Evolutionary conservation across 768 basidiomycete species (phyloP).

Genomic region (Tulasnella sp.): DNA sequence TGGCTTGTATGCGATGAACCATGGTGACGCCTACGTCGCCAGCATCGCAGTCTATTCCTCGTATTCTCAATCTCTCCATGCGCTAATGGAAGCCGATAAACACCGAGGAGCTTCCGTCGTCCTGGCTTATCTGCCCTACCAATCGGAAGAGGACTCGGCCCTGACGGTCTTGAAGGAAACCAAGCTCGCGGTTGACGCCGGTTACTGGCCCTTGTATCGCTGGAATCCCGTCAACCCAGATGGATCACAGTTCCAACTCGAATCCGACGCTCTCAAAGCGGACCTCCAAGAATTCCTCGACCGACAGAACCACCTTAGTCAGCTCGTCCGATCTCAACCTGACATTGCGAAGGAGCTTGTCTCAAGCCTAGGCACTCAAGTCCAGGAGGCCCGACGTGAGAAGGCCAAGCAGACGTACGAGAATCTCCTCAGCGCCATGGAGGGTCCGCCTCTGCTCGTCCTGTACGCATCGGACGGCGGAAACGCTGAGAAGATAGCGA

Average conservation of each 20-base stretch:
- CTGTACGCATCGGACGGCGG: conserved; percentile 96
- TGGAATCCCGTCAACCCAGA: conserved; percentile 92
- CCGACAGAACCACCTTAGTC: conserved; percentile 90
- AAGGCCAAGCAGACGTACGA: conserved; percentile 77
- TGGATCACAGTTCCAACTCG: conserved; percentile 80
- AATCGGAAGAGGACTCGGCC: conserved; percentile 60
- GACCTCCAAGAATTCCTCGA: conserved; percentile 91
- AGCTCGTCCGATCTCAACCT: conserved; percentile 73
- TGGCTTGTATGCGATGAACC: conserved; percentile 96
- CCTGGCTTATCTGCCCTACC: conserved; percentile 88
- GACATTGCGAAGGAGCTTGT: conserved; percentile 74
- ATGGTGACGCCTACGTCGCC: conserved; percentile 92
- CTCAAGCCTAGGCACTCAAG: conserved; percentile 67
- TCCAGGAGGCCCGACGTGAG: conserved; percentile 71
- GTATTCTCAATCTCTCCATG: conserved; percentile 87
- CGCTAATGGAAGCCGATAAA: conserved; percentile 79
- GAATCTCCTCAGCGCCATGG: conserved; percentile 68
- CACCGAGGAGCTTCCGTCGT: conserved; percentile 86
- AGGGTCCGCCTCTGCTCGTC: conserved; percentile 78
- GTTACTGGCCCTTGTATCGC: conserved; percentile 96
- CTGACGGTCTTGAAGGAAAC: conserved; percentile 94
- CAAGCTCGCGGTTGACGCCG: conserved; percentile 88
- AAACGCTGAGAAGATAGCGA: conserved; percentile 91
- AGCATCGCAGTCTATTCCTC: conserved; percentile 93
- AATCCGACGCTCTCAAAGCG: conserved; percentile 88